Conservation (phyloP, 23 red algal genomes). For the Gracilaria domingensis region DNA sequence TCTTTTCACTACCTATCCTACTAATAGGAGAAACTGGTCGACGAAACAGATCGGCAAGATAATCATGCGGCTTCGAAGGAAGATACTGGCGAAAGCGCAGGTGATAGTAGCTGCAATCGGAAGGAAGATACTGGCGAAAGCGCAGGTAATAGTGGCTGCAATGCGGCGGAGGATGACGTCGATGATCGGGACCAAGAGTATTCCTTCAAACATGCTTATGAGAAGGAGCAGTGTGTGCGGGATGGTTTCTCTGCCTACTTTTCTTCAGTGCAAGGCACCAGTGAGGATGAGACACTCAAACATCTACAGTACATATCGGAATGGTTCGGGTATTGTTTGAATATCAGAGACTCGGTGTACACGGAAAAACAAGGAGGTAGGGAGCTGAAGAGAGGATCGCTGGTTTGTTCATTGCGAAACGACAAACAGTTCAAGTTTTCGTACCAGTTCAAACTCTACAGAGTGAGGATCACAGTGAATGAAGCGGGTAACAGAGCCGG, state of each 20-base stretch:
- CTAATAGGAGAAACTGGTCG: too few species aligned
- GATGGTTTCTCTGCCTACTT: neutral
- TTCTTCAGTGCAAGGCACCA: neutral
- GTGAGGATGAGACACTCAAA: neutral
- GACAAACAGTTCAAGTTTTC: neutral
- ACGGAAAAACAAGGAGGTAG: neutral
- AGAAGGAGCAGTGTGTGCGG: neutral
- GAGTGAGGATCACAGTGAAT: neutral
- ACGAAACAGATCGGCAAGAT: too few species aligned
- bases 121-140: too few species aligned
- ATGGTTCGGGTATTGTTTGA: neutral
- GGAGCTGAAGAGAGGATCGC: neutral
- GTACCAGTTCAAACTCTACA: neutral
- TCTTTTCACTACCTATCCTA: too few species aligned
- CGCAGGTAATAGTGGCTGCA: too few species aligned
- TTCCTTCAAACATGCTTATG: neutral
- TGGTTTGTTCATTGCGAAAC: neutral
- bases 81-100: too few species aligned
- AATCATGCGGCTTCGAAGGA: too few species aligned
- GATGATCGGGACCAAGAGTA: too few species aligned
- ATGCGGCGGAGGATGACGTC: neutral
- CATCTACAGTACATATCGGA: slow-evolving; percentile 17
- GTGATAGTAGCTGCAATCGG: too few species aligned
- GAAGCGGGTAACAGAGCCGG: neutral
- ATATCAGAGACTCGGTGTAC: neutral